A percentile compares a stretch with the other conserved stretches of the same genome.
Conservation (phyloP, 257 asterid species). For the Solanum gandarillasii region DNA sequence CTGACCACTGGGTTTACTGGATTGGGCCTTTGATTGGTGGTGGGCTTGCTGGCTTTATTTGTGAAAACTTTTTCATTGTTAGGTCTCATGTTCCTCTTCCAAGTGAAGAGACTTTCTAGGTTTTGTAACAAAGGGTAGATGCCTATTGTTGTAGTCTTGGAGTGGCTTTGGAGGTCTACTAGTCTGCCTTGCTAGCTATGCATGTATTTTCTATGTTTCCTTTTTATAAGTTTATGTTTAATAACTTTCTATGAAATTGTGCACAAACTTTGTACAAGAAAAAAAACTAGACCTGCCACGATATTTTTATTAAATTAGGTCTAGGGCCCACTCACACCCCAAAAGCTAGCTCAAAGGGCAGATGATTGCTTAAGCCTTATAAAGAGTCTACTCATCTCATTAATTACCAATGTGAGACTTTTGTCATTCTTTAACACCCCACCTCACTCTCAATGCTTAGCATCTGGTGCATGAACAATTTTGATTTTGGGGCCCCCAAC, state of each 20-base stretch:
- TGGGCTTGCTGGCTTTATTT: slow-evolving; percentile 73
- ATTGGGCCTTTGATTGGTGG: slow-evolving; percentile 91
- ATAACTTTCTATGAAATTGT: neutral
- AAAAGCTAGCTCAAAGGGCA: too few species aligned
- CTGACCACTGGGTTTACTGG: slow-evolving; percentile 94
- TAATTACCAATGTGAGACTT: too few species aligned
- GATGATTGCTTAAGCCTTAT: too few species aligned
- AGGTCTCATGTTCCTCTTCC: slow-evolving; percentile 46
- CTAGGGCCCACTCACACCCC: too few species aligned
- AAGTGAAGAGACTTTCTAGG: slow-evolving; percentile 29
- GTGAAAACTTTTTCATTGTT: slow-evolving; percentile 66
- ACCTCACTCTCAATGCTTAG: too few species aligned
- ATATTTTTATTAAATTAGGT: neutral
- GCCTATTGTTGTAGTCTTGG: neutral
- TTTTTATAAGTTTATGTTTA: neutral
- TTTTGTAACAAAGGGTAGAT: neutral
- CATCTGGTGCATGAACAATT: too few species aligned
- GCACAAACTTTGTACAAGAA: neutral
- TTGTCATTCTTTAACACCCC: too few species aligned
- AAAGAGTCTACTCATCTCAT: too few species aligned
- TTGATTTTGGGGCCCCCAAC: too few species aligned
- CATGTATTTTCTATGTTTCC: neutral
- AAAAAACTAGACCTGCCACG: neutral
- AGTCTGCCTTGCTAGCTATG: neutral
- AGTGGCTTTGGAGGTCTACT: neutral